Base-by-base conservation (phyloP, 805 yeast genomes). In the Yarrowia porcina region DNA sequence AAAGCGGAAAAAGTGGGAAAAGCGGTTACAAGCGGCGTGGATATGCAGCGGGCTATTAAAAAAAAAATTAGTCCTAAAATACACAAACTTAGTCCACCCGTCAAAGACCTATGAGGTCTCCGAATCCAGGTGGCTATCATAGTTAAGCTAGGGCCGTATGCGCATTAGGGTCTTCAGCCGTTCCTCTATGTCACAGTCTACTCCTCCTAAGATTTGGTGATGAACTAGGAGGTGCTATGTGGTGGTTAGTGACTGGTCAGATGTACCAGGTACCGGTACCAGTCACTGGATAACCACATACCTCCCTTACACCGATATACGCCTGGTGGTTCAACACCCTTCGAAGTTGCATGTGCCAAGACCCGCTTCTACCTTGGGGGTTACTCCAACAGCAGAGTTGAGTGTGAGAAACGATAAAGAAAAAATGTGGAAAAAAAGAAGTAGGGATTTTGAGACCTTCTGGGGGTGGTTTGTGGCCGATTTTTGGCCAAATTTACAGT, bases 301-400 rank as follows among this genome's bases (percentile, higher is more conserved):
- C 15, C 27, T 21, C 52, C 52, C 52, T 28, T 30, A 38, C 54
- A 47, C 54, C 54, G 25, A 17, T 13, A 20, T 18, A 28, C 28
- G 35, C 38, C 54, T 47, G 13, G 6, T 27, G 27, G 27, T 4
- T 20, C 17, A 17, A 20, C 18, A 33, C 28, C 57, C 57, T 50
- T 35, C 57, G 32, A 11, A 11, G 57, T 21, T 50, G 57, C 57
- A 52, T 52, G 32, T 52, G 59, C 59, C 59, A 52, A 52, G 59
- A 35, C 59, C 23, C 25, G 56, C 23, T 25, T 17, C 59, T 27
- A 52, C 59, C 59, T 52, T 52, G 59, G 30, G 59, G 59, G 59
- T 52, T 52, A 52, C 44, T 11, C 56, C n/a, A 49, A 33, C 20
- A 11, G 20, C 23, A 33, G 36, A 45, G 27, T 12, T 28, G 52